A percentile compares a stretch with the other conserved stretches of the same genome.
These are phyloP conservation scores for Mangifera indica DNA, from an alignment of 345 rosid genomes.

Conservation along the genomic window DNA sequence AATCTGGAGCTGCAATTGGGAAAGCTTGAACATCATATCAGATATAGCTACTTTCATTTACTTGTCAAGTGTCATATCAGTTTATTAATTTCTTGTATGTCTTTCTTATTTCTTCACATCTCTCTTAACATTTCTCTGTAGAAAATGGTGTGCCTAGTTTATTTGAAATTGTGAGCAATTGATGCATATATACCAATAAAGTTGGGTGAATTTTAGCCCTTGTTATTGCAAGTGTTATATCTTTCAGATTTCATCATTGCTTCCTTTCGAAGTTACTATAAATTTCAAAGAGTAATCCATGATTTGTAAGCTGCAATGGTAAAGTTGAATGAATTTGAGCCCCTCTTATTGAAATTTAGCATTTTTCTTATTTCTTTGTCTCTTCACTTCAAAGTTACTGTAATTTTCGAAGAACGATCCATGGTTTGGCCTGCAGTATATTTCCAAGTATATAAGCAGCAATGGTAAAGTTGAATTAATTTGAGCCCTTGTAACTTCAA, in stretches of 20 bases:
- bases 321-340: neutral
- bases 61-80: neutral
- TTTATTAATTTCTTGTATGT: neutral
- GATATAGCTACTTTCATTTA: neutral
- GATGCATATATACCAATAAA: too few species aligned
- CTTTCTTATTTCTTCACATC: neutral
- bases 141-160: too few species aligned
- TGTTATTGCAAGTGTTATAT: neutral
- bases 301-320: neutral
- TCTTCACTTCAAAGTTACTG: neutral
- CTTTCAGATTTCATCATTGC: neutral
- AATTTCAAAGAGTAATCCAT: neutral
- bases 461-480: neutral
- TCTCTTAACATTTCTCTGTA: too few species aligned
- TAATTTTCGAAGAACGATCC: neutral
- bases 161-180: too few species aligned
- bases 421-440: neutral
- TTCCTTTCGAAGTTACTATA: neutral
- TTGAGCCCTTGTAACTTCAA: neutral
- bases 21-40: neutral
- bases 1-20: constrained; percentile 8
- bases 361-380: neutral
- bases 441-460: too few species aligned
- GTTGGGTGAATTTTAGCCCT: neutral
- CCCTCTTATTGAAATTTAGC: neutral